Evolutionary conservation across 306 rosid genomes (phyloP).

Genomic region (cucumber (Cucumis sativus)): Cucumber_9930_V3 NC_026657.2:5575501-5576000

Average conservation of each 20-base stretch:
- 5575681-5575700: slow-evolving; percentile 85
- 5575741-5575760: slow-evolving; percentile 80
- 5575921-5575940: slow-evolving; percentile 95
- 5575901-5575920: slow-evolving; percentile 80
- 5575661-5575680: slow-evolving; percentile 87
- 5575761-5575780: slow-evolving; percentile 95
- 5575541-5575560: slow-evolving; percentile 96
- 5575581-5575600: slow-evolving; percentile 84
- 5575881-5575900: slow-evolving; percentile 70
- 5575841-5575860: slow-evolving; percentile 67
- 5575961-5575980: slow-evolving; percentile 50
- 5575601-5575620: slow-evolving; percentile 80
- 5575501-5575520: slow-evolving; percentile 75
- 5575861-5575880: slow-evolving; percentile 90
- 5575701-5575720: slow-evolving; percentile 77
- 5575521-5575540: slow-evolving; percentile 79
- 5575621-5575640: slow-evolving; percentile 86
- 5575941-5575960: slow-evolving; percentile 95
- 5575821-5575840: slow-evolving; percentile 63
- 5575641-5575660: slow-evolving; percentile 92
- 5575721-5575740: slow-evolving; percentile 87
- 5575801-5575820: slow-evolving; percentile 72
- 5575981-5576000: slow-evolving; percentile 38
- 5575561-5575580: slow-evolving; percentile 97
- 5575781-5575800: slow-evolving; percentile 49